Percentiles rank a stretch among this genome's conserved stretches.
Evolutionary conservation across 306 rosid species (phyloP).

Genomic region (Betula pendula): DNA sequence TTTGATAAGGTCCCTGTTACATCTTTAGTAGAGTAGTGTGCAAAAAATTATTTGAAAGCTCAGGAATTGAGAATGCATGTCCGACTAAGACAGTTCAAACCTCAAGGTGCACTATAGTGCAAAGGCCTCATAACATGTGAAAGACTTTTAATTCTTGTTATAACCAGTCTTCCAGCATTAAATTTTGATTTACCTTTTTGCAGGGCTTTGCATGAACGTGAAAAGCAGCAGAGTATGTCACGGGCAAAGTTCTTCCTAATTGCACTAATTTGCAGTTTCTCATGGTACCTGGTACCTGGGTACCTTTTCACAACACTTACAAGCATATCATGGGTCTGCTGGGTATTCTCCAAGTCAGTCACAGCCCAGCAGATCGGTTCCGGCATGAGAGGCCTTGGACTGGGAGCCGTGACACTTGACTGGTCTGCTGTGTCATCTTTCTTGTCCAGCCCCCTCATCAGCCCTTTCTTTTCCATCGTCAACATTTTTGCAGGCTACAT

Average conservation of each 20-base stretch:
- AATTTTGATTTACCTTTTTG: not conserved
- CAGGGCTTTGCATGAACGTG: slow-evolving; percentile 87
- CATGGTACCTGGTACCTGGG: slow-evolving; percentile 73
- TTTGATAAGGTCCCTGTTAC: no score
- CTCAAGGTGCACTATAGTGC: no score
- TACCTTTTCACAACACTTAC: slow-evolving; percentile 74
- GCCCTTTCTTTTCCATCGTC: slow-evolving; percentile 74
- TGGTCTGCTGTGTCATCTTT: slow-evolving; percentile 73
- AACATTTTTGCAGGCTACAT: slow-evolving; percentile 63
- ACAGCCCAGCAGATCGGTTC: slow-evolving; percentile 86
- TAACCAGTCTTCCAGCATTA: no score
- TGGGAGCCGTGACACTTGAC: slow-evolving; percentile 74
- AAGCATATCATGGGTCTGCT: slow-evolving; percentile 79
- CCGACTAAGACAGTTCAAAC: no score
- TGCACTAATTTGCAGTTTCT: slow-evolving; percentile 65
- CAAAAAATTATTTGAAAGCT: no score
- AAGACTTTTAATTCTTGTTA: not conserved
- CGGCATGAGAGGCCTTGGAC: slow-evolving; percentile 77
- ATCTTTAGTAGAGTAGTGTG: not conserved
- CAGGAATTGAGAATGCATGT: no score
- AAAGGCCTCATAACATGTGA: not conserved
- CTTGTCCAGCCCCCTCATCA: slow-evolving; percentile 75
- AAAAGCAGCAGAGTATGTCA: slow-evolving; percentile 40
- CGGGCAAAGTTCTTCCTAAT: slow-evolving; percentile 68
- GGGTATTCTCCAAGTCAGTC: slow-evolving; percentile 76